Evolutionary conservation across 306 rosid species (phyloP), one percentile per base, ranked within the genome.

Genomic region (Senna tora): DNA sequence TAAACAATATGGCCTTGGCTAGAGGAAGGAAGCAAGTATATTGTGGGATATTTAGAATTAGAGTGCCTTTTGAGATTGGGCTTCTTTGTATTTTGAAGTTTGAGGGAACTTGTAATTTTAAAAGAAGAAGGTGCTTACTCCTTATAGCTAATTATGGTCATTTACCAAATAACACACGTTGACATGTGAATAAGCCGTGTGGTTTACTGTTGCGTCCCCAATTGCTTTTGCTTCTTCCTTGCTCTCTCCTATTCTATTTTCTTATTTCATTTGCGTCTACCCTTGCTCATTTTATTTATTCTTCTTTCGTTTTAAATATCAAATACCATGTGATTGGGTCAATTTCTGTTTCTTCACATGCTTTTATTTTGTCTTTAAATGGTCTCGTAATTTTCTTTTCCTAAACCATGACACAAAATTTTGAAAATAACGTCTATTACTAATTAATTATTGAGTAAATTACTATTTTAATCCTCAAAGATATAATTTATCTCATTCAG

Each of bases 101-200:
- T 39, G 54, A 69, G 4, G 28, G 0, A 12, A 34, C 38, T 47
- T 55, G 22, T n/a, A n/a, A n/a, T 4, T 14, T 14, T 16, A 28
- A 56, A 43, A 39, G 45, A 7, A 0, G 45, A 39, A 7, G 12
- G 0, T 9, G 13, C 12, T 39, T 39, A n/a, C n/a, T n/a, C n/a
- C n/a, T n/a, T n/a, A n/a, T n/a, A n/a, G n/a, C n/a, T n/a, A n/a
- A n/a, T n/a, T n/a, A 7, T 7, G 5, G 39, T 41, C 49, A 11
- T 11, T 59, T 16, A 21, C 30, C 65, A 59, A 34, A 15, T 9
- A 41, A 41, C 13, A 41, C 13, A 41, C 6, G 39, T 72, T 11
- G 39, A 47, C 16, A 10, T 30, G 34, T 33, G 50, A 60, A 50
- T 15, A 12, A 51, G 43, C 67, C 66, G 66, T 69, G 74, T 20